Evolutionary conservation across 1,284 basidiomycete genomes (phyloP), one percentile per base, ranked within the genome.

Genomic region (Melampsora occidentalis): DNA sequence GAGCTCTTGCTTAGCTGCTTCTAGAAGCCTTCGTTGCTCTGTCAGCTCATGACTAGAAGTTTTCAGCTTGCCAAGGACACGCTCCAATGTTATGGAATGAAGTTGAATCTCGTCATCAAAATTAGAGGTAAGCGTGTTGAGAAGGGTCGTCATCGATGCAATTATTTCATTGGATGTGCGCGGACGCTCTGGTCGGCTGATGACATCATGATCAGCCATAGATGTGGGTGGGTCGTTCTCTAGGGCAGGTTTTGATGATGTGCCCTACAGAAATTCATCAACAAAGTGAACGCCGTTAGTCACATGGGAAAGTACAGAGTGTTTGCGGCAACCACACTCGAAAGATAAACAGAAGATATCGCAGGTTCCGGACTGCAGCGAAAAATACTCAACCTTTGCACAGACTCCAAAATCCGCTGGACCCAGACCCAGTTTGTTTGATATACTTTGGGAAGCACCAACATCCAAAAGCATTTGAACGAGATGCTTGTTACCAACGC

Each of bases 341-440:
- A n/a, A 7, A 46, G 10, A 22, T 57, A 16, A n/a, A 14, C 49
- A 42, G 39, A 42, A 12, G 10, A 12, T 42, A 49, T 57, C n/a
- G 1, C 46, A 18, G 33, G 20, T 35, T 39, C 20, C n/a, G 42
- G 20, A 63, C 35, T 4, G 49, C 66, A 42, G 35, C 14, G 68
- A 48, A 59, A 12, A 64, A 39, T 9, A 33, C 31, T 22, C 80
- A 82, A 92, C 94, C 86, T 94, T 92, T 46, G 89, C 89, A 81
- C 96, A 93, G 4, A 97, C 88, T 22, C 94, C 94, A 82, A 94
- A 99, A 83, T 99, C 96, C 16, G 90, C 90, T 0, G 97, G 92
- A 70, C 92, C 87, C 80, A 99, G 85, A 3, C 96, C 96, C 35
- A 99, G 86, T 82, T 96, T 96, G 84, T 99, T 99, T n/a, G 91